Evolutionary conservation across 1,284 basidiomycete genomes (phyloP), one percentile per base, ranked within the genome.

Genomic region (Microbotryomycetes sp.): DNA sequence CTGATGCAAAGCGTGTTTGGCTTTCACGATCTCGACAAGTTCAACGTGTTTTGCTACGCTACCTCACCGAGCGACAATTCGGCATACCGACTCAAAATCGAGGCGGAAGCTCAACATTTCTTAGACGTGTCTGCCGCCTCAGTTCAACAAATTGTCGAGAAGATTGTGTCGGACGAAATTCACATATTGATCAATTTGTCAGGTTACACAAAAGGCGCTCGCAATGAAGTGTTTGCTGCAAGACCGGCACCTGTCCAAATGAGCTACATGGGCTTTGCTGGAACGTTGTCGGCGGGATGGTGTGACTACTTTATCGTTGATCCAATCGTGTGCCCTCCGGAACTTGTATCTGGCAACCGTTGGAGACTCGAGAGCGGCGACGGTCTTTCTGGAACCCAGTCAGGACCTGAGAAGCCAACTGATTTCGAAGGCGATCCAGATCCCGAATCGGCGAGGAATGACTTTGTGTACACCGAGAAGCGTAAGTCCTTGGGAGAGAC

Each of bases 171-270:
- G 62, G 81, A 84, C 64, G 76, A 79, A 54, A 82, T 85, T 60
- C 83, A 84, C 66, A 79, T 83, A 51, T 75, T 63, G 29, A 32
- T 62, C 56, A 63, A 63, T 54, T 36, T 68, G 19, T 55, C 54
- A 23, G 84, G 83, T 4, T 85, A 85, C 66, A 85, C 83, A n/a
- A 84, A 84, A 71, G 84, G 83, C 12, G 81, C 83, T 3, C 74
- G 80, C 54, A 85, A 84, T 67, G 83, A 85, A 64, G 77, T 85
- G 15, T 85, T 85, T 63, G 84, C 83, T 7, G 80, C 80, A 1
- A 76, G 83, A 29, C 81, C 83, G 16, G 80, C 79, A 59, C 83
- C 84, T 0, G 74, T 85, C 9, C 83, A 85, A 72, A 77, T 84
- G 67, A 81, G 82, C 60, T 78, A 83, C 47, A 82, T 83, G 77